phyloP scores from a whole-genome alignment of 2,329 filamentous ascomycete species.

The Fusarium sp. region DNA sequence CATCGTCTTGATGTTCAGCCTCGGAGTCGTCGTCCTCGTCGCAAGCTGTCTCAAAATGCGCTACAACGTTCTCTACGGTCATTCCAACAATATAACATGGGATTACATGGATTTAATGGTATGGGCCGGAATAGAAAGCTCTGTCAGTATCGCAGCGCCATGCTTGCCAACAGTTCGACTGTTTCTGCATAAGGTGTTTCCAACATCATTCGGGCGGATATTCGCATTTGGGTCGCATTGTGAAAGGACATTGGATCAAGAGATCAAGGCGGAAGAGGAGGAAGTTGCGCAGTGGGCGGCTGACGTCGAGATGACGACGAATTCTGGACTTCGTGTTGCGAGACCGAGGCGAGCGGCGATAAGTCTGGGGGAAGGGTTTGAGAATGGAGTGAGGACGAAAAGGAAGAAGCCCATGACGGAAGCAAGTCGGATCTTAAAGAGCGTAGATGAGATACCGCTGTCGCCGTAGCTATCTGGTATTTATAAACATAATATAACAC shows the following conservation, averaged over 20 bases:
- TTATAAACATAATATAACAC: fast-evolving
- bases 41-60: conserved; percentile 23
- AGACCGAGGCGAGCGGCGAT: conserved; percentile 5
- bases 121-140: conserved; percentile 14
- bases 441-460: conserved; percentile 5
- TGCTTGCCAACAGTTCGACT: conserved; percentile 6
- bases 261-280: conserved; percentile 14
- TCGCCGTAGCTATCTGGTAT: not conserved
- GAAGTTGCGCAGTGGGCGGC: conserved; percentile 7
- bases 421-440: conserved; percentile 8
- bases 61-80: conserved; percentile 13
- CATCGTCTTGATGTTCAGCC: conserved; percentile 16
- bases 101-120: conserved; percentile 21
- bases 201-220: conserved; percentile 1
- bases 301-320: not conserved
- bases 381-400: not conserved
- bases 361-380: not conserved
- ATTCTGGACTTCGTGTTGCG: not conserved
- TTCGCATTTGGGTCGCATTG: conserved; percentile 4
- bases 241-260: not conserved
- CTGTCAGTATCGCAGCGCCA: conserved; percentile 4
- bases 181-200: conserved; percentile 1
- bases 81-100: conserved; percentile 9
- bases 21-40: not conserved
- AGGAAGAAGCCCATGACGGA: conserved; percentile 5